A percentile compares a stretch with the other conserved stretches of the same genome.
Evolutionary conservation across 2,329 filamentous ascomycete species (phyloP).

Genomic region (Chrysosporium keratinophilum): DNA sequence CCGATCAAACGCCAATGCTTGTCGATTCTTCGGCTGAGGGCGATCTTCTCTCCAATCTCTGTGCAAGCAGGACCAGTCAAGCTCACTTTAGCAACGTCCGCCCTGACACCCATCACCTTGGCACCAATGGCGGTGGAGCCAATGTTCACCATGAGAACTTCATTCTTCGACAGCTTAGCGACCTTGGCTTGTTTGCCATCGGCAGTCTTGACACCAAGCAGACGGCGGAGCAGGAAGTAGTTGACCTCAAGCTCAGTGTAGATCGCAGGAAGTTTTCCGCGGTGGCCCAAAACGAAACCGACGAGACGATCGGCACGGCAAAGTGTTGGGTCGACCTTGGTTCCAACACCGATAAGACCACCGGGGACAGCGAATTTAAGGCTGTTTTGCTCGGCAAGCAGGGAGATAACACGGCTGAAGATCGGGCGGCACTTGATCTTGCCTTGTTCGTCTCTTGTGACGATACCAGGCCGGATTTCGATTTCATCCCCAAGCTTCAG

Average conservation of each 20-base stretch:
- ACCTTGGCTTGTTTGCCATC: conserved; percentile 99
- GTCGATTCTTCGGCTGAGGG: conserved; percentile 89
- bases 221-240: conserved; percentile 91
- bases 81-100: conserved; percentile 89
- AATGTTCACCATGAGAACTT: conserved; percentile 99
- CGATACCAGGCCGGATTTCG: conserved; percentile 96
- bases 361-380: conserved; percentile 97
- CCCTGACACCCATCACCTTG: conserved; percentile 94
- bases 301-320: conserved; percentile 98
- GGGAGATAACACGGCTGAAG: conserved; percentile 84
- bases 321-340: conserved; percentile 90
- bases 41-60: conserved; percentile 96
- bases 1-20: conserved; percentile 97
- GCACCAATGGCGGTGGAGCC: conserved; percentile 94
- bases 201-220: conserved; percentile 93
- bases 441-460: conserved; percentile 86
- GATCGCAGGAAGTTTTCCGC: conserved; percentile 86
- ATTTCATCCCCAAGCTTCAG: conserved; percentile 96
- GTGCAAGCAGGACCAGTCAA: conserved; percentile 93
- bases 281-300: conserved; percentile 91
- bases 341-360: conserved; percentile 96
- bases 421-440: conserved; percentile 95
- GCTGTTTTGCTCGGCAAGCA: conserved; percentile 97
- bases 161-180: conserved; percentile 94
- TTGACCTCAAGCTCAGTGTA: conserved; percentile 98